phyloP scores from a whole-genome alignment of 441 rosid species.

The Codiaeum variegatum region DNA sequence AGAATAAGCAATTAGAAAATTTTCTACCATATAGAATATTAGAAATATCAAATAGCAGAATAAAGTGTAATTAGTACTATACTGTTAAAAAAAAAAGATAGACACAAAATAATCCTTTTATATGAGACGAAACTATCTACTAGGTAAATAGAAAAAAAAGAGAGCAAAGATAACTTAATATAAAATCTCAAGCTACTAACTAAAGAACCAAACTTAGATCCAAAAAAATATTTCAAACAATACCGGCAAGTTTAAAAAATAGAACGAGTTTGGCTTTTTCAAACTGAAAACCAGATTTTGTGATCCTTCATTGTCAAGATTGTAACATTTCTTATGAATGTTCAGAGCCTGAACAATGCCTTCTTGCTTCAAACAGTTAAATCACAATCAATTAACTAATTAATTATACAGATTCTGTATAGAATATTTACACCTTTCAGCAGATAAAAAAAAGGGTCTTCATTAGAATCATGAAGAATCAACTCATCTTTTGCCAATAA shows the following conservation, averaged over 20 bases:
- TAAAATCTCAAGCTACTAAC: too few species aligned
- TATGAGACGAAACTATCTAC: neutral
- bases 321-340: constrained; percentile 59
- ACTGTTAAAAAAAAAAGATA: neutral
- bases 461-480: too few species aligned
- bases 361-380: constrained; percentile 28
- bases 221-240: too few species aligned
- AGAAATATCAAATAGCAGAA: neutral
- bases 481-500: too few species aligned
- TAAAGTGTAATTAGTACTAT: neutral
- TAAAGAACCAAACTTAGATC: too few species aligned
- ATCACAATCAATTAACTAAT: neutral
- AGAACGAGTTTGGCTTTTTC: constrained; percentile 55
- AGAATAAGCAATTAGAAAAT: too few species aligned
- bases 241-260: too few species aligned
- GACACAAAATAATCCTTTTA: neutral
- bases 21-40: too few species aligned
- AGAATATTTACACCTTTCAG: too few species aligned
- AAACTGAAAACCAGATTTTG: constrained; percentile 54
- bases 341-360: constrained; percentile 69
- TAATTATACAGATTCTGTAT: neutral
- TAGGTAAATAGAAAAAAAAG: neutral
- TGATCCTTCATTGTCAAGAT: constrained; percentile 47
- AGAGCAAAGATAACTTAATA: too few species aligned
- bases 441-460: too few species aligned